Percentiles rank a stretch among this genome's conserved stretches.
Evolutionary conservation across 2,329 filamentous ascomycete species (phyloP).

Genomic region (Hypoxylon sp.): DNA sequence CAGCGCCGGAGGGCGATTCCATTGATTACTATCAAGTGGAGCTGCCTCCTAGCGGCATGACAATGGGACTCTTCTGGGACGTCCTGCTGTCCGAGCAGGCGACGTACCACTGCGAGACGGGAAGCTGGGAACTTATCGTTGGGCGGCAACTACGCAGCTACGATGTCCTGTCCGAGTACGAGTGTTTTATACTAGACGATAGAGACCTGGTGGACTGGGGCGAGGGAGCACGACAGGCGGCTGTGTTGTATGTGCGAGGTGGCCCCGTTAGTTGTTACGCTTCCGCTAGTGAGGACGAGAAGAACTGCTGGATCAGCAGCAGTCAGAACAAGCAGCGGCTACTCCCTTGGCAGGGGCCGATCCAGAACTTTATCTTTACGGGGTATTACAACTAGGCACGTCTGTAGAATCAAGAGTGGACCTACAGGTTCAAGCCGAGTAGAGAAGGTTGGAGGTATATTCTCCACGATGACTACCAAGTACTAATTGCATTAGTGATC

Average conservation of each 20-base stretch:
- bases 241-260: slow-evolving; percentile 43
- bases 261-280: slow-evolving; percentile 14
- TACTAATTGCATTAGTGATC: background rate
- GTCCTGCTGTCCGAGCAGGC: slow-evolving; percentile 40
- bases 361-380: slow-evolving; percentile 35
- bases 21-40: slow-evolving; percentile 44
- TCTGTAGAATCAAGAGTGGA: background rate
- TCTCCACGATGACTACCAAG: background rate
- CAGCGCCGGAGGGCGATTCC: slow-evolving; percentile 27
- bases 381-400: slow-evolving; percentile 29
- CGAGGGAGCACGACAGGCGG: slow-evolving; percentile 37
- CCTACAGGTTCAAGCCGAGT: background rate
- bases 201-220: slow-evolving; percentile 37
- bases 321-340: slow-evolving; percentile 22
- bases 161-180: slow-evolving; percentile 40
- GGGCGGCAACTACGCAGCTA: slow-evolving; percentile 39
- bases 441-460: background rate
- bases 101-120: slow-evolving; percentile 40
- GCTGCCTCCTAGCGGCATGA: slow-evolving; percentile 38
- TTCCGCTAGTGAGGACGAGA: background rate
- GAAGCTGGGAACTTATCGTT: slow-evolving; percentile 43
- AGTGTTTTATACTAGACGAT: slow-evolving; percentile 43
- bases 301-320: slow-evolving; percentile 26
- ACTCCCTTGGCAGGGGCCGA: slow-evolving; percentile 40
- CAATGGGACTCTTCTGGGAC: slow-evolving; percentile 44